These are phyloP conservation scores for Termitomyces sp. DNA, from an alignment of 768 basidiomycete genomes.

Conservation along the genomic window DNA sequence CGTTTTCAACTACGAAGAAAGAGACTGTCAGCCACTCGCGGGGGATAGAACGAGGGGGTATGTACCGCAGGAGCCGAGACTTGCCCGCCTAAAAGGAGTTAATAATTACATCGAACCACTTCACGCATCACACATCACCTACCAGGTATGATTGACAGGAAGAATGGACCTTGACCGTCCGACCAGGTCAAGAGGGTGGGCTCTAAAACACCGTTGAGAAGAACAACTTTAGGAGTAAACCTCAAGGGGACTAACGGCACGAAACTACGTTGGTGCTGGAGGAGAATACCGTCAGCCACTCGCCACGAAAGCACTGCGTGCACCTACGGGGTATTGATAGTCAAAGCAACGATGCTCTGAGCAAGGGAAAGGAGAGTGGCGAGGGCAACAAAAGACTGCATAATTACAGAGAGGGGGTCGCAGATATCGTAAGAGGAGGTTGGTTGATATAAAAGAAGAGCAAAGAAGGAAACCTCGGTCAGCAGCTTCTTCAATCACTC, in stretches of 20 bases:
- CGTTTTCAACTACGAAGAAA: conserved; percentile 37
- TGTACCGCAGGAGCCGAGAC: conserved; percentile 45
- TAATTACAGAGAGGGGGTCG: conserved; percentile 16
- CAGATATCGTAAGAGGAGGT: conserved; percentile 6
- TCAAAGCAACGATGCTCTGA: conserved; percentile 34
- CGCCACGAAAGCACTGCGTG: not conserved
- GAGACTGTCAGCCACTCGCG: not conserved
- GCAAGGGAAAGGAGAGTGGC: conserved; percentile 31
- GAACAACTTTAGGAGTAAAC: not conserved
- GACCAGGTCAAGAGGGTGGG: conserved; percentile 51
- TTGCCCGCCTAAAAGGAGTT: conserved; percentile 41
- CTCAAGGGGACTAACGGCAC: conserved; percentile 38
- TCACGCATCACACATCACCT: conserved; percentile 10
- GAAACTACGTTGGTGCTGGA: conserved; percentile 32
- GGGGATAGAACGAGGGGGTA: not conserved
- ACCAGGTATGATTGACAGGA: conserved; percentile 58
- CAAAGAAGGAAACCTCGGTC: not conserved
- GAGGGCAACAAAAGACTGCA: conserved; percentile 32
- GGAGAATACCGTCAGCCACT: not conserved
- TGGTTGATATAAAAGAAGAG: conserved; percentile 3
- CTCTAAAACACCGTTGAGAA: conserved; percentile 32
- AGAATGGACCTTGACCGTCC: conserved; percentile 52
- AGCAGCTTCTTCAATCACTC: conserved; percentile 2
- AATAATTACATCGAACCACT: not conserved
- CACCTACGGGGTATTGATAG: conserved; percentile 64